Base-by-base conservation (phyloP, 257 asterid species). In the Ballota nigra region DNA sequence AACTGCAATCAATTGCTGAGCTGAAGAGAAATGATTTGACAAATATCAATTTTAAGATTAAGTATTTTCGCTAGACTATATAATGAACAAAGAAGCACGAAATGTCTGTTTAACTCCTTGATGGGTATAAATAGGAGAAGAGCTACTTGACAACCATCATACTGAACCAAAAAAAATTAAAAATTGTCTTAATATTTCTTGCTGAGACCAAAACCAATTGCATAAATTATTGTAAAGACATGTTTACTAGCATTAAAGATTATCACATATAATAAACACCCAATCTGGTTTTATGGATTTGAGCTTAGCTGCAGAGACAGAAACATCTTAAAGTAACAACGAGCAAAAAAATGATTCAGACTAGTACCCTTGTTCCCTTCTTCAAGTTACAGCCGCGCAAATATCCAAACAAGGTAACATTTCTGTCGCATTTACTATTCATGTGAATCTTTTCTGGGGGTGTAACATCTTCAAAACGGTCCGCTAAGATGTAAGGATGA, bases 341-440 rank as follows among this genome's bases (percentile, higher is more conserved):
- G 8, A 11, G 33, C 40, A 56, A 49, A 29, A 47, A 53, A n/a
- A n/a, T n/a, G n/a, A 53, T 19, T 16, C 38, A 71, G 49, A n/a
- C n/a, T 66, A 41, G 73, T 82, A 92, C 99, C 98, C 86, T 89
- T 58, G 91, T 78, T 76, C 95, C 97, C 76, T 86, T 92, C 87
- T 88, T 92, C 88, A 95, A 75, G 78, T 92, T 95, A 82, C 99
- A 89, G 70, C 99, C 99, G 28, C 98, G 99, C 71, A 95, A 76
- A 79, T 95, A 95, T 29, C 99, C 99, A 69, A 88, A 95, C 76
- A 95, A 77, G 62, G 86, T 88, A 69, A 92, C 79, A 79, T 76
- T 95, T 75, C 99, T 87, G 84, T 92, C 96, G 69, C 99, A 95
- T 82, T 95, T 92, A 72, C 75, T 80, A 77, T 89, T 75, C 86